Evolutionary conservation across 208 protist species (phyloP).

Genomic region (Endotrypanum monterogeii): DNA sequence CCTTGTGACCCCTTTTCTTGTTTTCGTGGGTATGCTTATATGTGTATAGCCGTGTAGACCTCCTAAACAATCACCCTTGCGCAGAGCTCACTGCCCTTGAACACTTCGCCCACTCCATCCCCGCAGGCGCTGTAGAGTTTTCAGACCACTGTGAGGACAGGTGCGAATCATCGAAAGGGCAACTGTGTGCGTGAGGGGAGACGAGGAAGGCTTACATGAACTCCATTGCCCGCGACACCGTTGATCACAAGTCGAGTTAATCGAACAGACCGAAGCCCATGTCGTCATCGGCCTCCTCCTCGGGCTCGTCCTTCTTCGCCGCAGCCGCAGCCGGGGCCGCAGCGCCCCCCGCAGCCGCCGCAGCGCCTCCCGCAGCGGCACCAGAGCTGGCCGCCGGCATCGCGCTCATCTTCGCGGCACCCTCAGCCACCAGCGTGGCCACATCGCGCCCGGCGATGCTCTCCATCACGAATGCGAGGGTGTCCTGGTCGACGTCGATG

Average conservation of each 20-base stretch:
- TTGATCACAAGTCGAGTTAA: neutral
- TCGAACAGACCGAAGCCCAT: slow-evolving; percentile 85
- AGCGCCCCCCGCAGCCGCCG: neutral
- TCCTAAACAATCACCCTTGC: neutral
- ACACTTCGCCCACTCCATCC: neutral
- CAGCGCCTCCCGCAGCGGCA: slow-evolving; percentile 35
- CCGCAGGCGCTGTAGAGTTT: neutral
- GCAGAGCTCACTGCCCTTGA: neutral
- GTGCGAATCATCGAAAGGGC: too few species aligned
- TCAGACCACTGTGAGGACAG: too few species aligned
- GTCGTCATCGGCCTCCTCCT: slow-evolving; percentile 90
- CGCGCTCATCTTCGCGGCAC: slow-evolving; percentile 79
- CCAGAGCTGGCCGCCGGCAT: slow-evolving; percentile 44
- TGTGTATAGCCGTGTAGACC: neutral
- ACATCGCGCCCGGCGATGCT: slow-evolving; percentile 76
- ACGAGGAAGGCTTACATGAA: too few species aligned
- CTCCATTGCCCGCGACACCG: too few species aligned
- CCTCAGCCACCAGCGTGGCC: slow-evolving; percentile 75
- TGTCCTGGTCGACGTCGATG: slow-evolving; percentile 68
- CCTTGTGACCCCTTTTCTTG: neutral
- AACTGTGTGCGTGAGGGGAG: too few species aligned
- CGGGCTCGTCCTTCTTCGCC: slow-evolving; percentile 59
- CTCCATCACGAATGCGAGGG: slow-evolving; percentile 85
- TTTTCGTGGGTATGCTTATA: neutral
- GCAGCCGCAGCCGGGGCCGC: slow-evolving; percentile 45